Percentiles rank a stretch among this genome's conserved stretches.
Evolutionary conservation across 768 basidiomycete genomes (phyloP).

Genomic region (Tephrocybe sp.): DNA sequence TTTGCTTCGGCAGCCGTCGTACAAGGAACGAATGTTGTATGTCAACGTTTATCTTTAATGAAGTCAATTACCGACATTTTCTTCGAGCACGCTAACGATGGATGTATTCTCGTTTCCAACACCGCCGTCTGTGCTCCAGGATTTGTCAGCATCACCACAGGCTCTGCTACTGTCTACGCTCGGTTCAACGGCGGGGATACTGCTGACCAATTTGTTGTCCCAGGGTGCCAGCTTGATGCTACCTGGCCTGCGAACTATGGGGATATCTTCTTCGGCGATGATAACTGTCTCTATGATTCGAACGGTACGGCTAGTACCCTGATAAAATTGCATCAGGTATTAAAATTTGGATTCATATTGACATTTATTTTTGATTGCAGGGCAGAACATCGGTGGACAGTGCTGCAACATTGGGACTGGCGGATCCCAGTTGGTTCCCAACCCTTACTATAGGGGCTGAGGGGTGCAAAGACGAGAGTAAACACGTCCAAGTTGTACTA

Average conservation of each 20-base stretch:
- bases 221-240: neutral
- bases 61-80: too few relatives aligned
- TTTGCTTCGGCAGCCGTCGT: too few relatives aligned
- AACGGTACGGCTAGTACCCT: neutral
- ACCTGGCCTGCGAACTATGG: neutral
- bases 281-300: constrained; percentile 1
- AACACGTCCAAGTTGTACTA: too few relatives aligned
- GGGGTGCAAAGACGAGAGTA: too few relatives aligned
- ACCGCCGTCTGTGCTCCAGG: too few relatives aligned
- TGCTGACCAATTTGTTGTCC: neutral
- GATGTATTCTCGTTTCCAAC: too few relatives aligned
- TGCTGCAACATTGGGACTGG: neutral
- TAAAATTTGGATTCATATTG: too few relatives aligned
- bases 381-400: neutral
- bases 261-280: neutral
- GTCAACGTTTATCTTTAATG: too few relatives aligned
- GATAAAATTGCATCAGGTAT: neutral
- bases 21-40: too few relatives aligned
- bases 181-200: neutral
- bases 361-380: neutral
- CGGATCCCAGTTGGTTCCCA: neutral
- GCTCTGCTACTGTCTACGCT: neutral
- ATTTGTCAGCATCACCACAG: too few relatives aligned
- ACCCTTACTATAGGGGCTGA: too few relatives aligned
- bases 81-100: too few relatives aligned